Base-by-base conservation (phyloP, 495 filamentous ascomycete genomes). In the Aspergillus bertholletiae region DNA sequence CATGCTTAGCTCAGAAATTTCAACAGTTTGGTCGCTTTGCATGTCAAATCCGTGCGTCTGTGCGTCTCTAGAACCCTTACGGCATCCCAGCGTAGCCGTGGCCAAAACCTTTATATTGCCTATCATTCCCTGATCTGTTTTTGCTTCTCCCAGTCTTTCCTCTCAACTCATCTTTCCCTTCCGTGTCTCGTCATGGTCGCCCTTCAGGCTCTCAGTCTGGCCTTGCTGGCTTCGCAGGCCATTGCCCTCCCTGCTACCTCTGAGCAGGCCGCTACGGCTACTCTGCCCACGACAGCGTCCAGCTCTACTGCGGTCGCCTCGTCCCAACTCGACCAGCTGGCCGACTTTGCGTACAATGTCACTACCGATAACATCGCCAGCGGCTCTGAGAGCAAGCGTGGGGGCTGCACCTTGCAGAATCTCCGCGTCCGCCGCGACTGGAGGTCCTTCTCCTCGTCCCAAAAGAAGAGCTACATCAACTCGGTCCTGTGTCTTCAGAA, bases 401-500 rank as follows among this genome's bases (percentile, higher is more conserved):
- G 72, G 39, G 64, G 67, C 34, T 82, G 80, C 54, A 79, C 75
- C 2, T 53, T 77, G 22, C 70, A 77, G 47, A 82, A 67, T 6
- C 67, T 79, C 15, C 72, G 59, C 4, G 67, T 78, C 23, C 70
- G 80, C 40, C 71, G 73, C 49, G 79, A 84, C 62, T 84, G 81
- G 66, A 58, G 61, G 12, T 45, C 58, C 17, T 68, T 73, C 54
- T 58, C 62, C 13, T 46, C 2, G 5, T 1, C 37, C 0, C 74
- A 89, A 63, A 80, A 78, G 61, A 81, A 73, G 35, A 66, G 66
- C 12, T 90, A 86, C 57, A 85, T 84, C 54, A 65, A 79, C 23
- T 83, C 88, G 1, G 80, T 90, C 22, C 73, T 80, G 46, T 91
- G 88, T 59, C 61, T 92, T 5, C 76, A 81, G 56, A 56, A 51